These are phyloP conservation scores for Vishniacozyma victoriae DNA, from an alignment of 768 basidiomycete genomes.

Conservation along the genomic window DNA sequence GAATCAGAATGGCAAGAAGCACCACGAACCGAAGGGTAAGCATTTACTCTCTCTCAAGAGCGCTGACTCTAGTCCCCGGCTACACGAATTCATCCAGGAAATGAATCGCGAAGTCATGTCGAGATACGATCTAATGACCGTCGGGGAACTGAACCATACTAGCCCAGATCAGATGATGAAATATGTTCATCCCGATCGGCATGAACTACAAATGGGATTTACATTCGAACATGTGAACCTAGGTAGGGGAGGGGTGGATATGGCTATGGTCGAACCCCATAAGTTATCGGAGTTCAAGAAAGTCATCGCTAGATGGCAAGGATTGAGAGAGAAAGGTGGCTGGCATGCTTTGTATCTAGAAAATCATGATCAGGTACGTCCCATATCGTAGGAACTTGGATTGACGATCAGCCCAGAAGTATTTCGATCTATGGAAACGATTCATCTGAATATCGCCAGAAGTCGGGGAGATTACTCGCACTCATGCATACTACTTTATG, in stretches of 20 bases:
- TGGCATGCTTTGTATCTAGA: constrained; percentile 52
- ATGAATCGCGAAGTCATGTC: constrained; percentile 60
- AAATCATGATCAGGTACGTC: constrained; percentile 49
- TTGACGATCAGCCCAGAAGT: background rate
- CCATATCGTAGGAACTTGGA: constrained; percentile 44
- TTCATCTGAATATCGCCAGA: constrained; percentile 53
- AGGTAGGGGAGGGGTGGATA: no score
- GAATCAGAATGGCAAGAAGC: constrained; percentile 25
- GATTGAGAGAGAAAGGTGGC: constrained; percentile 56
- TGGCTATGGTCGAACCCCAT: constrained; percentile 38
- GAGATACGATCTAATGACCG: constrained; percentile 47
- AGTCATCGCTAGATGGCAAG: constrained; percentile 55
- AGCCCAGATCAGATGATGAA: background rate
- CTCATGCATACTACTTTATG: constrained; percentile 59
- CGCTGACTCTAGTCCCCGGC: constrained; percentile 49
- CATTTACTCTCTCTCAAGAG: background rate
- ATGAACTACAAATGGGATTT: constrained; percentile 52
- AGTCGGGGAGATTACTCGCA: constrained; percentile 60
- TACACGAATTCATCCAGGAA: constrained; percentile 62
- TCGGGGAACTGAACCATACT: background rate
- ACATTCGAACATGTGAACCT: background rate
- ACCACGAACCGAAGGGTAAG: no score
- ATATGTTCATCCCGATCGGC: constrained; percentile 50
- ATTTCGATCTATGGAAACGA: constrained; percentile 63
- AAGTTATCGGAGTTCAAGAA: constrained; percentile 53